Conservation (phyloP, 768 basidiomycete species). For the Holtermannia corniformis region DNA sequence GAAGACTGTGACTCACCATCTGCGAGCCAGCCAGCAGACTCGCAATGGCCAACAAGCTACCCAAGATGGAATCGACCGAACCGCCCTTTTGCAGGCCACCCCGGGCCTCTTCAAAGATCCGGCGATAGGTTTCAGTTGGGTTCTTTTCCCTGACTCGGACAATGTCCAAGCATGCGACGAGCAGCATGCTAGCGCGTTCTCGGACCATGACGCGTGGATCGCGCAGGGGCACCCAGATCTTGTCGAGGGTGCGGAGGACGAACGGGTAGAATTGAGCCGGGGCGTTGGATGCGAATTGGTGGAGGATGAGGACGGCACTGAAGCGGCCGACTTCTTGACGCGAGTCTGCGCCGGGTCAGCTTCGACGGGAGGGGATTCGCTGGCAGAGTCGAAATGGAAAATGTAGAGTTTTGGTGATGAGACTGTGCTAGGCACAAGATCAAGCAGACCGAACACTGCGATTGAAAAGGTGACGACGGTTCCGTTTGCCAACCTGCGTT, state of each 20-base stretch:
- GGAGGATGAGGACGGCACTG: constrained; percentile 85
- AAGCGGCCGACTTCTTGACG: constrained; percentile 74
- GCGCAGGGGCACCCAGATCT: constrained; percentile 79
- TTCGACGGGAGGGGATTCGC: too few species aligned
- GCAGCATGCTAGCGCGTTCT: constrained; percentile 83
- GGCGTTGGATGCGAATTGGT: constrained; percentile 83
- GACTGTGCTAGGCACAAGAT: too few species aligned
- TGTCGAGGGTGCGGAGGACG: constrained; percentile 79
- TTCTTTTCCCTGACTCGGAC: constrained; percentile 61
- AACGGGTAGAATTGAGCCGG: constrained; percentile 78
- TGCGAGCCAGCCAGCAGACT: constrained; percentile 87
- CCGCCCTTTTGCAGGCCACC: constrained; percentile 60
- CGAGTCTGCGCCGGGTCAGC: constrained; percentile 48
- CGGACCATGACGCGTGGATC: constrained; percentile 83
- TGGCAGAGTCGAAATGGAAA: too few species aligned
- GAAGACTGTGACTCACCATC: constrained; percentile 53
- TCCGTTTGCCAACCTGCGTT: too few species aligned
- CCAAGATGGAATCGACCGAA: constrained; percentile 83
- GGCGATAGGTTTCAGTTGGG: constrained; percentile 53
- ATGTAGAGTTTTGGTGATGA: too few species aligned
- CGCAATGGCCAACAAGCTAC: constrained; percentile 80
- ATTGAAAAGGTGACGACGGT: too few species aligned
- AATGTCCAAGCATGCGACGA: constrained; percentile 88
- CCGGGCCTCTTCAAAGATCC: constrained; percentile 84
- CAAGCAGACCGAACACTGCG: too few species aligned